Base-by-base conservation (phyloP, 2,329 filamentous ascomycete species). In the Blastomyces emzantsi region DNA sequence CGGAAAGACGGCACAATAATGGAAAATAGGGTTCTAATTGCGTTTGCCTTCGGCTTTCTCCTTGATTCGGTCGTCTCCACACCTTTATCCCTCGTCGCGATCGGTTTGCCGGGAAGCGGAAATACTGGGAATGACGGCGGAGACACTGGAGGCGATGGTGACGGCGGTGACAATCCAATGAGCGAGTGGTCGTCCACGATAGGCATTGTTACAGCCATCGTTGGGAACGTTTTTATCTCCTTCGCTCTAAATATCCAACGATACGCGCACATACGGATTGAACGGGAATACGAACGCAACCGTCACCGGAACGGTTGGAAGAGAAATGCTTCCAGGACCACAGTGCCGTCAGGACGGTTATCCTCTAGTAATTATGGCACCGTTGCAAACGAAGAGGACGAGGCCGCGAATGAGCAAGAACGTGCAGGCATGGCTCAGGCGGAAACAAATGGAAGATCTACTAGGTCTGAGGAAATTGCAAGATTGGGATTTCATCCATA, bases 241-340 rank as follows among this genome's bases (percentile, higher is more conserved):
- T 87, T 99, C 67, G 94, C 94, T 15, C 85, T 99, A 66, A 99
- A 99, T 73, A 93, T 95, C 60, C 94, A 99, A 77, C 87, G 94
- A 68, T 97, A 97, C 74, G 93, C 94, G 43, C 94, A 99, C 73
- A 90, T 94, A 64, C 85, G 88, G 63, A 83, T 99, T 66, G 86
- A 90, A 66, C 83, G 87, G 69, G 87, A 92, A 73, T 85, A 83
- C 69, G 81, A 83, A 56, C 82, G 84, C 66, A 78, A 82, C 56
- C 81, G 80, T 57, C 81, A 83, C 54, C 83, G 79, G 67, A 79
- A 82, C 60, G 80, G 82, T n/a, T 71, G 82, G 69, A 83, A 81
- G 68, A 80, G 79, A 52, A 73, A 75, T 8, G 67, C 67, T 47
- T 65, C 69, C 1, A 68, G 65, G 33, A 59, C n/a, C 57, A 36